Evolutionary conservation across 2,329 filamentous ascomycete species (phyloP).

Genomic region (Verticillium longisporum): DNA sequence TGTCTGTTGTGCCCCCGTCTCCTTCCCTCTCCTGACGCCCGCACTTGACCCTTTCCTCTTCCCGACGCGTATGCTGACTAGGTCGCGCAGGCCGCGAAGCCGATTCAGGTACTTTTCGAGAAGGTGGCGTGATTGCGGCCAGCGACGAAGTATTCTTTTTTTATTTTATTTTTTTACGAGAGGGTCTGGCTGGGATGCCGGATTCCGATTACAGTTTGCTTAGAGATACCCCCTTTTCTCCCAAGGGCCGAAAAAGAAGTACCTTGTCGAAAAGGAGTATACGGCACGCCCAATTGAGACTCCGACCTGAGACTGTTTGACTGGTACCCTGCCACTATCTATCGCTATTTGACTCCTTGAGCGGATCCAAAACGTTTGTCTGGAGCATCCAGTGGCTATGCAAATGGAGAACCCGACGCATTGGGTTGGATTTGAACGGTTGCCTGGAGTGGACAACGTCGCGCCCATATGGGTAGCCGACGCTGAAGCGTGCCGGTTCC

Average conservation of each 20-base stretch:
- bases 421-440: background rate
- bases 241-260: background rate
- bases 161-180: background rate
- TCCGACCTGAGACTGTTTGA: background rate
- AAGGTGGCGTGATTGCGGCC: conserved; percentile 48
- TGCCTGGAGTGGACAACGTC: background rate
- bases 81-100: conserved; percentile 65
- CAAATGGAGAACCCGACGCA: no score
- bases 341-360: background rate
- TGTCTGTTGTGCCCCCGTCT: conserved; percentile 38
- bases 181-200: background rate
- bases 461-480: no score
- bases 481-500: no score
- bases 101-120: conserved; percentile 79
- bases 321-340: background rate
- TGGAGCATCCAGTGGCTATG: no score
- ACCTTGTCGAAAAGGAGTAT: background rate
- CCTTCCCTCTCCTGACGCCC: background rate
- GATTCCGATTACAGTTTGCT: background rate
- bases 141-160: background rate
- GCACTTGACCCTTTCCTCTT: background rate
- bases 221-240: background rate
- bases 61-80: conserved; percentile 10
- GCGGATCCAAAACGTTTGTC: background rate
- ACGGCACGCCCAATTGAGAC: background rate